These are phyloP conservation scores for Jaminaea rosea DNA, from an alignment of 1,284 basidiomycete genomes.

Conservation along the genomic window DNA sequence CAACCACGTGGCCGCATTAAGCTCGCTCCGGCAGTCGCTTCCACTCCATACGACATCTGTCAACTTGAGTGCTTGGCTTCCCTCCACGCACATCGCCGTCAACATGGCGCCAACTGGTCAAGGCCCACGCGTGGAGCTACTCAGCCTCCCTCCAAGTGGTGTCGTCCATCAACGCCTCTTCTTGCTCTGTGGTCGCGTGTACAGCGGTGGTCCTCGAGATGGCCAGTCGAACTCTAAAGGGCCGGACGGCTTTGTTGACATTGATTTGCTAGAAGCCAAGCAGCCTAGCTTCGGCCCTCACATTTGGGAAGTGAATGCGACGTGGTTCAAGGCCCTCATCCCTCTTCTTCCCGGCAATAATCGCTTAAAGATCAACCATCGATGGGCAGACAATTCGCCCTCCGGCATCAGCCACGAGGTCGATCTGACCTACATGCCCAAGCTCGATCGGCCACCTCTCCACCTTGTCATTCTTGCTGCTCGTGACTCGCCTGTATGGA, in stretches of 20 bases:
- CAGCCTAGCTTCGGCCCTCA: constrained; percentile 10
- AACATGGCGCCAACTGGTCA: neutral
- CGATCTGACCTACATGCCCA: neutral
- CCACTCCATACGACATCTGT: neutral
- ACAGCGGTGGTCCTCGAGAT: neutral
- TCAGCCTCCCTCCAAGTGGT: constrained; percentile 10
- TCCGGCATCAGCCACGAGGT: neutral
- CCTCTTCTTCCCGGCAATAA: constrained; percentile 12
- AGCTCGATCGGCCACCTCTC: constrained; percentile 6
- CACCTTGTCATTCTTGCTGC: constrained; percentile 20
- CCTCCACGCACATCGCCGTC: no score
- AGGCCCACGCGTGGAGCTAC: neutral
- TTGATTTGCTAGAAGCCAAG: constrained; percentile 5
- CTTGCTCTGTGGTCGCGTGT: constrained; percentile 12
- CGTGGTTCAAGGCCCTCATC: constrained; percentile 20
- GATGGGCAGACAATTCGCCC: no score
- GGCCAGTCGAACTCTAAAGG: neutral
- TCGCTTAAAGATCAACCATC: neutral
- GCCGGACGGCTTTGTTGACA: constrained; percentile 1
- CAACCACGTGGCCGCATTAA: neutral
- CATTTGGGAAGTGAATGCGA: constrained; percentile 18
- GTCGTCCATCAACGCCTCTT: constrained; percentile 17
- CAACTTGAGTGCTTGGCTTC: neutral
- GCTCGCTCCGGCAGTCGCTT: neutral
- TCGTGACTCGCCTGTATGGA: constrained; percentile 17